phyloP scores from a whole-genome alignment of 352 stramenopile genomes.

The Pythium guiyangense region DNA sequence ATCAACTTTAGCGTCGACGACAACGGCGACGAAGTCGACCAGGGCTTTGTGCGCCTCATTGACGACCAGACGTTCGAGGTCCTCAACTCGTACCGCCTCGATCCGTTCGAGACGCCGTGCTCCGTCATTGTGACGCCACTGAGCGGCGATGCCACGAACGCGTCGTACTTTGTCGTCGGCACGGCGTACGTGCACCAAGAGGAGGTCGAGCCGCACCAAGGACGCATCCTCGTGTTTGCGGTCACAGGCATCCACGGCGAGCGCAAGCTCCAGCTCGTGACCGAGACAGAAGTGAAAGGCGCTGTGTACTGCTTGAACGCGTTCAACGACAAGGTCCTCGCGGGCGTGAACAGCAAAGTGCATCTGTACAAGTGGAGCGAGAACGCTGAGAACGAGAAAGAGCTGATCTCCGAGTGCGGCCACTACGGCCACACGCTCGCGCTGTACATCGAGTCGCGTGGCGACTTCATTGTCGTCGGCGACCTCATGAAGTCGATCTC shows the following conservation, averaged over 20 bases:
- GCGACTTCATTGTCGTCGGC: constrained; percentile 94
- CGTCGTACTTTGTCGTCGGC: constrained; percentile 82
- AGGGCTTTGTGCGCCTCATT: constrained; percentile 92
- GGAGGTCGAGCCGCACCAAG: constrained; percentile 94
- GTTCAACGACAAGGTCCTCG: constrained; percentile 93
- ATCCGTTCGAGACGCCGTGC: constrained; percentile 86
- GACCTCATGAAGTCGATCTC: constrained; percentile 97
- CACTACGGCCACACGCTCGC: constrained; percentile 95
- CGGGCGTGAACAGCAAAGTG: constrained; percentile 94
- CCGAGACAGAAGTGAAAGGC: constrained; percentile 93
- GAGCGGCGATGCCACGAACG: constrained; percentile 62
- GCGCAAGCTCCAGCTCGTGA: constrained; percentile 85
- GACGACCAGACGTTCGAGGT: constrained; percentile 97
- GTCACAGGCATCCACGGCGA: constrained; percentile 75
- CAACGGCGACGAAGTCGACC: constrained; percentile 80
- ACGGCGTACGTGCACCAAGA: constrained; percentile 93
- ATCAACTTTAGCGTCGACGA: constrained; percentile 81
- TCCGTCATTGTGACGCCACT: constrained; percentile 82
- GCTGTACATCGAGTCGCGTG: constrained; percentile 92
- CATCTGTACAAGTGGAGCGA: constrained; percentile 91
- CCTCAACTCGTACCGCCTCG: constrained; percentile 81
- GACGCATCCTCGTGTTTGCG: constrained; percentile 93
- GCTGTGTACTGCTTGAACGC: constrained; percentile 94
- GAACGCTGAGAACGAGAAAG: constrained; percentile 86
- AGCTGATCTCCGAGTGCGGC: constrained; percentile 89